Evolutionary conservation across 2,329 filamentous ascomycete genomes (phyloP).

Genomic region (Aspergillus awamori): DNA sequence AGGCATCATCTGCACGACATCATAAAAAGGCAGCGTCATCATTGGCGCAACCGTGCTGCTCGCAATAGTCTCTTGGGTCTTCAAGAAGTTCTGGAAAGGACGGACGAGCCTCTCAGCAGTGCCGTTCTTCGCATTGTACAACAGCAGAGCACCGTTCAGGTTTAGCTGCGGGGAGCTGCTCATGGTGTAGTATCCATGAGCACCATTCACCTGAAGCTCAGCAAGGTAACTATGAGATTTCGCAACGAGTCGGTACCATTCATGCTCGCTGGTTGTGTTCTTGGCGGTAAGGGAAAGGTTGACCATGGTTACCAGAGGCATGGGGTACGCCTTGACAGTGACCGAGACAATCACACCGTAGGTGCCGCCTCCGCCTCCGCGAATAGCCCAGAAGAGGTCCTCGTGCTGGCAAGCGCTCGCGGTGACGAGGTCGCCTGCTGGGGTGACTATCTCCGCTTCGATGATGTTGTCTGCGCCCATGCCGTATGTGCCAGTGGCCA

Average conservation of each 20-base stretch:
- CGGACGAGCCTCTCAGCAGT: neutral
- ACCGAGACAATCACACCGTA: conserved; percentile 19
- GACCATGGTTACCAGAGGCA: neutral
- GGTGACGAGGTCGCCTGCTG: conserved; percentile 31
- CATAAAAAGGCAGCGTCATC: neutral
- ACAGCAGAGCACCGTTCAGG: neutral
- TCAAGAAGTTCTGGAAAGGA: neutral
- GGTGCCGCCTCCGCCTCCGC: conserved; percentile 24
- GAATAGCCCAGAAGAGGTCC: conserved; percentile 25
- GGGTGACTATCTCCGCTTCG: conserved; percentile 51
- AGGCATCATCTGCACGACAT: neutral
- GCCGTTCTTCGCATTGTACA: neutral
- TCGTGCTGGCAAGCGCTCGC: conserved; percentile 23
- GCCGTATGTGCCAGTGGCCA: conserved; percentile 53
- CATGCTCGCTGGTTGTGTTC: neutral
- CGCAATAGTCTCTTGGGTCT: neutral
- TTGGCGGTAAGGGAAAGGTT: neutral
- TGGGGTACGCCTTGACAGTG: neutral
- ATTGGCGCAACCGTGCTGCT: neutral
- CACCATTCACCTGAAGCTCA: neutral
- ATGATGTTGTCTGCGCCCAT: conserved; percentile 56
- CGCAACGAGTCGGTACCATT: neutral
- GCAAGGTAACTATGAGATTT: neutral
- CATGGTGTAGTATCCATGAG: neutral
- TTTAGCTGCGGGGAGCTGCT: neutral